phyloP scores from a whole-genome alignment of 192 early-diverging fungal genomes.

The Gaertneriomyces semiglobifer region DNA sequence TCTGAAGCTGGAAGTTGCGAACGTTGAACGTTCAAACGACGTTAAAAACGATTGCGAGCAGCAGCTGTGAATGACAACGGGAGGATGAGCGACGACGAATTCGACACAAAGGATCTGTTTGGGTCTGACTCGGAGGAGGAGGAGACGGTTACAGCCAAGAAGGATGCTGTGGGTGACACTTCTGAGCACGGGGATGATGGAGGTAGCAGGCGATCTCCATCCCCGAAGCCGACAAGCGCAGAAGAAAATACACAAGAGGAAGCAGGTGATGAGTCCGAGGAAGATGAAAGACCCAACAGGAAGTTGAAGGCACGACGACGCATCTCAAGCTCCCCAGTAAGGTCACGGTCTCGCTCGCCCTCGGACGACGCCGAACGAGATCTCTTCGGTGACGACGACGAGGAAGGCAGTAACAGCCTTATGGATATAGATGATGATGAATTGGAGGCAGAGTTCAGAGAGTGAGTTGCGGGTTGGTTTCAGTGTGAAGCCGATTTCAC shows the following conservation, averaged over 20 bases:
- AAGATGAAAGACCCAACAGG: not conserved
- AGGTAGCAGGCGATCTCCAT: slow-evolving; percentile 1
- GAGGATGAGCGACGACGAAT: too few relatives aligned
- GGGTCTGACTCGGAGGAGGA: slow-evolving; percentile 17
- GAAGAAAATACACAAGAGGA: not conserved
- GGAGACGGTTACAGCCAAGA: not conserved
- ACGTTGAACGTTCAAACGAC: too few relatives aligned
- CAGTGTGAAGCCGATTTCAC: not conserved
- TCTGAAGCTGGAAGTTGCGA: too few relatives aligned
- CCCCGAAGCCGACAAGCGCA: slow-evolving; percentile 1
- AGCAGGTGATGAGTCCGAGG: not conserved
- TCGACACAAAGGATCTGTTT: slow-evolving; percentile 9
- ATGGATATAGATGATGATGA: slow-evolving; percentile 1
- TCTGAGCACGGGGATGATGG: slow-evolving; percentile 1
- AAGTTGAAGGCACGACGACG: not conserved
- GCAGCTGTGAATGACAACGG: too few relatives aligned
- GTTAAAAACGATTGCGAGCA: too few relatives aligned
- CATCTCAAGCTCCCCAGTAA: slow-evolving; percentile 1
- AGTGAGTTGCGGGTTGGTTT: not conserved
- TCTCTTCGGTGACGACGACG: slow-evolving; percentile 36
- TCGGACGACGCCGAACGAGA: slow-evolving; percentile 21
- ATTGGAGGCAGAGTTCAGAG: not conserved
- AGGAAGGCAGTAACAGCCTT: slow-evolving; percentile 12
- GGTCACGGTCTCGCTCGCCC: slow-evolving; percentile 17
- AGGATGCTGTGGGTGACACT: slow-evolving; percentile 1